phyloP scores from a whole-genome alignment of 192 early-diverging fungal species.

The Coemansia sp. region DNA sequence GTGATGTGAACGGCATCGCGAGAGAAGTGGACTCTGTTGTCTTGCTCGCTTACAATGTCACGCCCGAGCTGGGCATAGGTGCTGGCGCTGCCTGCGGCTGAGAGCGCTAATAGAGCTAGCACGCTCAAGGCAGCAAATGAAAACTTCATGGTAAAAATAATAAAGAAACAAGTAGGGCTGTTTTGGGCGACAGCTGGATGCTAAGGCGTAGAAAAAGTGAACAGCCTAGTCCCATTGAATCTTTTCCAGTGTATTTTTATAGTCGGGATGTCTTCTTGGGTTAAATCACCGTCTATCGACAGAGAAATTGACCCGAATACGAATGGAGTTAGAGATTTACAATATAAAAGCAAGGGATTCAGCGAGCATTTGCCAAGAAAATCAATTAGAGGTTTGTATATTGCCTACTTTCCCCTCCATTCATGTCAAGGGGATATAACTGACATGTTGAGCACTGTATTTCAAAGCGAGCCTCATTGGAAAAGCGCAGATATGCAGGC shows the following conservation, averaged over 20 bases:
- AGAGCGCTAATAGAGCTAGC: background rate
- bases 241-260: background rate
- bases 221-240: background rate
- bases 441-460: background rate
- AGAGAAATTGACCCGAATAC: background rate
- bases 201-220: background rate
- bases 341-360: background rate
- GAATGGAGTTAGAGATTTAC: background rate
- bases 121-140: background rate
- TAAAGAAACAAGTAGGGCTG: background rate
- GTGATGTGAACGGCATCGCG: background rate
- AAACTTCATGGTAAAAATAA: background rate
- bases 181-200: background rate
- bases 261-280: background rate
- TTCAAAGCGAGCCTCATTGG: background rate
- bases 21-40: background rate
- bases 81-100: background rate
- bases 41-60: background rate
- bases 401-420: background rate
- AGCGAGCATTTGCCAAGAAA: background rate
- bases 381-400: background rate
- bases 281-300: background rate
- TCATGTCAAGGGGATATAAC: background rate
- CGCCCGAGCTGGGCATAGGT: background rate
- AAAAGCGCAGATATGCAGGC: background rate